Conservation (phyloP, 768 basidiomycete genomes). For the Podaxis sp. region DNA sequence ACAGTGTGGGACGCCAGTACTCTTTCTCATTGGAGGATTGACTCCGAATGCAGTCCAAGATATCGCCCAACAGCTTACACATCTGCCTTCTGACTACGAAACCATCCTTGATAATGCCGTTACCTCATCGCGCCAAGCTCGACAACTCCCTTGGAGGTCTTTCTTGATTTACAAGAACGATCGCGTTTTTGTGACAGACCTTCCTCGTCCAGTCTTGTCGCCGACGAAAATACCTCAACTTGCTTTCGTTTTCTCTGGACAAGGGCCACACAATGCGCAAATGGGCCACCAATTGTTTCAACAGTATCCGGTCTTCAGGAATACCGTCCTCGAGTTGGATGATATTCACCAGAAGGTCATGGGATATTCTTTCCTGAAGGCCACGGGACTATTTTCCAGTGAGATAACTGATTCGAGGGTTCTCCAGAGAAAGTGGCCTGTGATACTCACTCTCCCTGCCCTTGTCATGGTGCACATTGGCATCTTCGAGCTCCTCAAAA, state of each 20-base stretch:
- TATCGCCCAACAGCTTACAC: conserved; percentile 1
- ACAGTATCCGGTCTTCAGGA: conserved; percentile 34
- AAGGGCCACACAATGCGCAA: conserved; percentile 27
- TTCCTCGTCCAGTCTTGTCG: conserved; percentile 28
- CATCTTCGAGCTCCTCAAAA: conserved; percentile 37
- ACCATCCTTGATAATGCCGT: conserved; percentile 13
- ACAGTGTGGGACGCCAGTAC: conserved; percentile 20
- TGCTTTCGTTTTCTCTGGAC: conserved; percentile 30
- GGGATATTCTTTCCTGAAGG: conserved; percentile 35
- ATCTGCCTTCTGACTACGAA: conserved; percentile 10
- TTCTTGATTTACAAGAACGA: conserved; percentile 33
- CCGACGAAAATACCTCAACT: conserved; percentile 28
- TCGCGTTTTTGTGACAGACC: conserved; percentile 24
- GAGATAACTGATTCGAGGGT: conserved; percentile 9
- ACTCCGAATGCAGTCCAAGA: conserved; percentile 26
- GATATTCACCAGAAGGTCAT: conserved; percentile 26
- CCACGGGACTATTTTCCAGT: conserved; percentile 35
- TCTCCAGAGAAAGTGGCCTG: conserved; percentile 30
- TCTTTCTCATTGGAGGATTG: conserved; percentile 36
- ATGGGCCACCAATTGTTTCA: conserved; percentile 31
- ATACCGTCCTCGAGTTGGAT: conserved; percentile 39
- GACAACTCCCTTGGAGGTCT: conserved; percentile 34
- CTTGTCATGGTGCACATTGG: conserved; percentile 48
- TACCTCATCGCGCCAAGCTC: conserved; percentile 27
- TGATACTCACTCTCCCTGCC: conserved; percentile 39